Evolutionary conservation across 345 rosid genomes (phyloP).

Genomic region (Carallia pectinifolia): DNA sequence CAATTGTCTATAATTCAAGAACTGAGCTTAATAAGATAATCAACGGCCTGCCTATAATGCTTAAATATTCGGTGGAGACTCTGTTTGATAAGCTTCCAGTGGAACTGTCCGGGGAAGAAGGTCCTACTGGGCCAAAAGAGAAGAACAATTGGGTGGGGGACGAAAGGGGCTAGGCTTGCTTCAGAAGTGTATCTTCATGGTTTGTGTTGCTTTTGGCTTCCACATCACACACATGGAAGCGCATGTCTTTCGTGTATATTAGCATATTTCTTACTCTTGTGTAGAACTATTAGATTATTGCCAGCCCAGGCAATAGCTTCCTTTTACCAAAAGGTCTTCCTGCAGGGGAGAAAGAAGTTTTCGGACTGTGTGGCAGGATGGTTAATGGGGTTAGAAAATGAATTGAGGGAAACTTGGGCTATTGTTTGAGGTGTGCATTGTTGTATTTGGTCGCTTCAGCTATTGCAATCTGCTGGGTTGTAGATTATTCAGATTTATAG

Average conservation of each 20-base stretch:
- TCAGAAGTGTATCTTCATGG: background rate
- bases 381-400: no score
- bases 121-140: constrained; percentile 95
- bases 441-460: no score
- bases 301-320: no score
- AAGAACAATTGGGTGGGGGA: constrained; percentile 90
- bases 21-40: constrained; percentile 50
- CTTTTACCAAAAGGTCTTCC: no score
- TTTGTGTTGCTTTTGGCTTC: background rate
- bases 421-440: no score
- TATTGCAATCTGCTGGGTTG: no score
- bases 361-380: no score
- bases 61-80: constrained; percentile 35
- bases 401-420: no score
- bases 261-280: background rate
- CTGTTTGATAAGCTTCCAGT: constrained; percentile 49
- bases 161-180: constrained; percentile 55
- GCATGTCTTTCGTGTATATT: background rate
- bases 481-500: no score
- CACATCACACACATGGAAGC: background rate
- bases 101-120: constrained; percentile 73
- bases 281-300: background rate
- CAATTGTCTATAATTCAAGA: constrained; percentile 55
- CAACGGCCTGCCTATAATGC: constrained; percentile 41
- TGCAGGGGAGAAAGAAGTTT: no score